A percentile compares a stretch with the other conserved stretches of the same genome.
phyloP scores from a whole-genome alignment of 2,329 filamentous ascomycete genomes.

The Ceratocystis ficicola region DNA sequence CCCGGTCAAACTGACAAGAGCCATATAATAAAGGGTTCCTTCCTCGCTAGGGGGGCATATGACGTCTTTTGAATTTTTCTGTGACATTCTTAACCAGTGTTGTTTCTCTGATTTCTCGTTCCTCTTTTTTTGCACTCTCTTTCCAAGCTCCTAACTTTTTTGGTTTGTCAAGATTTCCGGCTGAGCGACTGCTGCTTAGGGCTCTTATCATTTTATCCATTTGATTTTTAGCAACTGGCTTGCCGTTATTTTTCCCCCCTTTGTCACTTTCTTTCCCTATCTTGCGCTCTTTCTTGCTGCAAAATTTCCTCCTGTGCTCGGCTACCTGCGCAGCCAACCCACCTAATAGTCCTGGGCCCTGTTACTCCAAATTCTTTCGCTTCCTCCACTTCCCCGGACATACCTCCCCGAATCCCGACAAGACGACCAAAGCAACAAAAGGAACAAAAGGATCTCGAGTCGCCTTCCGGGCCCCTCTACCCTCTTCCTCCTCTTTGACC shows the following conservation, averaged over 20 bases:
- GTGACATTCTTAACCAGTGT: neutral
- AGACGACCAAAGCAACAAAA: neutral
- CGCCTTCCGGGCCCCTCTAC: neutral
- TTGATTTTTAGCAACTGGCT: neutral
- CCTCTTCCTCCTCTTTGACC: neutral
- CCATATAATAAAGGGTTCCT: neutral
- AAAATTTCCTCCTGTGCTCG: neutral
- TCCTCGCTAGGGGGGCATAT: neutral
- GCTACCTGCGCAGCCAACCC: neutral
- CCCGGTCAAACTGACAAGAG: neutral
- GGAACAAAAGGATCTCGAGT: neutral
- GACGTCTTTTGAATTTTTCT: neutral
- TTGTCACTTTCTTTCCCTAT: neutral
- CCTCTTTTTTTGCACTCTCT: neutral
- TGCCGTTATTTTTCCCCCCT: neutral
- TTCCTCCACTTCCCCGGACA: conserved; percentile 17
- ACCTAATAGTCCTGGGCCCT: neutral
- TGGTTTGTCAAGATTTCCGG: neutral
- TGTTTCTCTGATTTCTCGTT: neutral
- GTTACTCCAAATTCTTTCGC: neutral
- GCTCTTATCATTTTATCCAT: neutral
- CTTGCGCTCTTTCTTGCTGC: conserved; percentile 2
- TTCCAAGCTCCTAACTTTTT: neutral
- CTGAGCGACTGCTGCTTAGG: neutral
- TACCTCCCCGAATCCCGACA: neutral